Base-by-base conservation (phyloP, 257 asterid genomes). In the Nyctanthes arbortristis region DNA sequence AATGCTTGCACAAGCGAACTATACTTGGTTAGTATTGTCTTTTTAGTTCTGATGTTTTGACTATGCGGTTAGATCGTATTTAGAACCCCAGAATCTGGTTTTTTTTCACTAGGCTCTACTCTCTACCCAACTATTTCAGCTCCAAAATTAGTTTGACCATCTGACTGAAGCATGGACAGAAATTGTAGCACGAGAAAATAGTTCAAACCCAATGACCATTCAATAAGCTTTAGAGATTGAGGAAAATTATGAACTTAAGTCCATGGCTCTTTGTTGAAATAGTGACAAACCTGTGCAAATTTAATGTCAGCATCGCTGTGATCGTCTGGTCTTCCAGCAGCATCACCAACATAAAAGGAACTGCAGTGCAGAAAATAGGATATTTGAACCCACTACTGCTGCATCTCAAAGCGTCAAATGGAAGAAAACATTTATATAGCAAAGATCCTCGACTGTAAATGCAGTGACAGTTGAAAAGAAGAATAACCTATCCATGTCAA, bases 271-370 rank as follows among this genome's bases (percentile, higher is more conserved):
- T 2, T 45, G 43, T 18, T 57, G 58, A 28, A 2, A 22, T 6
- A 22, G 59, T 3, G 32, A 67, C 61, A n/a, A 36, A 91, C 97
- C 96, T 94, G 76, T 3, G 99, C 97, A 84, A 93, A 94, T 86
- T 81, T 84, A 74, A 75, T 82, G 80, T 94, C 99, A 60, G 96
- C 93, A 71, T 88, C 93, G 78, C 97, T 84, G 78, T 94, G 99
- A 68, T 94, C 97, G 5, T 78, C 77, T 13, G 84, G 77, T 74
- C 97, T 88, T 70, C 97, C 99, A 76, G 99, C 99, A 0, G 99
- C 99, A 86, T 94, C 99, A 69, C 99, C 99, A 49, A 94, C 99
- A 69, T 88, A 91, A 73, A 94, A 94, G 69, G 97, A 94, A 72
- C 97, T 91, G 71, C 63, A 73, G 16, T 55, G 72, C 45, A 75